Base-by-base conservation (phyloP, 768 basidiomycete species). In the Russula sp. region DNA sequence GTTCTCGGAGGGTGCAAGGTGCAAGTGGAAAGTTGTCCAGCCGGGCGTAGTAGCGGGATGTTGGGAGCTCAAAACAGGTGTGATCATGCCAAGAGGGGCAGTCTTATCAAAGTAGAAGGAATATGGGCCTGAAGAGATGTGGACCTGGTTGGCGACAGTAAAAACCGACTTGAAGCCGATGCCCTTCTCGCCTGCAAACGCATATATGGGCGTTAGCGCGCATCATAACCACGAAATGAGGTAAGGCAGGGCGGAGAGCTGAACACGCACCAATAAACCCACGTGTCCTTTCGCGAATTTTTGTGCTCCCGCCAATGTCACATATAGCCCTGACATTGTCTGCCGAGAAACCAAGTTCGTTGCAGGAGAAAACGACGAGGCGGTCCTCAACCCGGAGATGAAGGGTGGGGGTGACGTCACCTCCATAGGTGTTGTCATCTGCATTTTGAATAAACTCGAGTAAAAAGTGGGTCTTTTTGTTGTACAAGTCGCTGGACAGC, bases 111-210 rank as follows among this genome's bases (percentile, higher is more conserved):
- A 68, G 22, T 63, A 48, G 61, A 72, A 72, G 3, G 64, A 63
- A 32, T 62, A 72, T 18, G 61, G 52, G 18, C 65, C 45, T 1
- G 71, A 72, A 8, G 61, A 61, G 37, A 72, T 68, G 56, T 66
- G 50, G 6, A 72, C 71, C 14, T 48, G 13, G 20, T 71, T 48
- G 13, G 71, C 69, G 44, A 72, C 68, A n/a, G 68, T 70, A 53
- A 72, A 72, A 18, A 72, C 71, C 10, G 71, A 67, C 57, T 72
- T 72, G 65, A 72, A 72, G 63, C 71, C 71, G 9, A 72, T 72
- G 9, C 71, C 71, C 61, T 72, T 72, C 55, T 72, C 71, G 54
- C 71, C 71, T 72, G 51, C 44, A 59, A 32, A 32, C 31, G 48
- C 32, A 51, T 64, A 37, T 55, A 59, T 35, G 45, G 22, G 22